Base-by-base conservation (phyloP, 441 rosid genomes). In the Populus trichocarpa region DNA sequence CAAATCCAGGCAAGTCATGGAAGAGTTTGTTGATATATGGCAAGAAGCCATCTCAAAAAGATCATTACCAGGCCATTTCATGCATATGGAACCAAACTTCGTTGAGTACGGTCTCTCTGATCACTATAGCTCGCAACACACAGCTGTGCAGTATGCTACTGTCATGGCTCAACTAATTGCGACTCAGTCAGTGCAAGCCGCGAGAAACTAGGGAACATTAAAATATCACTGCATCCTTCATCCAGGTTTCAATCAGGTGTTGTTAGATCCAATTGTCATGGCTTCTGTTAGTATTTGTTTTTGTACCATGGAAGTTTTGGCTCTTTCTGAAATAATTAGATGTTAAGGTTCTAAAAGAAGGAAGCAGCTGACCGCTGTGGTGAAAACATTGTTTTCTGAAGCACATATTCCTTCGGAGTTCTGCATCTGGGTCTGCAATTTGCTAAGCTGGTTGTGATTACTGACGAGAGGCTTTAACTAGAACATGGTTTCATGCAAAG, bases 1-100 rank as follows among this genome's bases (percentile, higher is more conserved):
- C 77, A 94, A 88, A 82, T 85, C 92, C 13, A 85, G 85, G 73
- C 90, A 81, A 80, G 80, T 94, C 70, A 86, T 96, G 93, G 94
- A 90, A 72, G 98, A 91, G 77, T 96, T 96, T 35, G 20, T 90
- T 25, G 91, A 93, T 59, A 90, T 93, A 82, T 94, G 97, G 98
- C 86, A 90, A 78, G 98, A 93, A 66, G 89, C 88, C 0, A 76
- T 96, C 64, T 81, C 91, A 3, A 94, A 94, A 78, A 85, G 96
- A 79, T 93, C 97, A 32, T 78, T 96, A 70, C 91, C 94, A 0
- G 97, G 98, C 42, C 93, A 86, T 68, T 96, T 94, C 80, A 79
- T 92, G 84, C 89, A 87, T 74, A 75, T 80, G 28, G 97, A 90
- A 73, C 87, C 95, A 12, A 90, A 82, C 87, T 92, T 94, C 79